These are phyloP conservation scores for Cucurbita moschata DNA, from an alignment of 306 rosid genomes.

Conservation along the genomic window DNA sequence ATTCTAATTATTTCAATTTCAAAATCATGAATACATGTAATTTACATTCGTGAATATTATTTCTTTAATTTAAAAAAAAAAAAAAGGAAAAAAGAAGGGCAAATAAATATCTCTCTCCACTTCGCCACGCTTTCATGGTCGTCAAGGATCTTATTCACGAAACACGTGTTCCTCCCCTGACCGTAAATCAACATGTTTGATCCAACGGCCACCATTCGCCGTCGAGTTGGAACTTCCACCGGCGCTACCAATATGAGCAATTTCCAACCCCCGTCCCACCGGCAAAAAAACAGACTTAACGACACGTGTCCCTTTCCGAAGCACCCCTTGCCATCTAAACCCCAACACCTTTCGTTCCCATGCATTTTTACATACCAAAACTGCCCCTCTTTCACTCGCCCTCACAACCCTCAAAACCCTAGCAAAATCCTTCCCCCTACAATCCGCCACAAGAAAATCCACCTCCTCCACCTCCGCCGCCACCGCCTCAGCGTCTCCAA, in stretches of 20 bases:
- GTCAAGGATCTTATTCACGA: constrained; percentile 17
- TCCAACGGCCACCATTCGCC: constrained; percentile 54
- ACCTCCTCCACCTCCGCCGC: constrained; percentile 19
- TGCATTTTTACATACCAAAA: constrained; percentile 70
- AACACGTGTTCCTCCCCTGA: constrained; percentile 79
- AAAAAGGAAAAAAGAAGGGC: not conserved
- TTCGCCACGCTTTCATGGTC: not conserved
- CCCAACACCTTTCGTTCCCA: constrained; percentile 25
- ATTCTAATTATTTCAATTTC: not conserved
- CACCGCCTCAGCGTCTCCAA: constrained; percentile 30
- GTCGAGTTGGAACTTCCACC: not conserved
- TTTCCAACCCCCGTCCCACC: constrained; percentile 70
- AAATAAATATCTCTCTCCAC: not conserved
- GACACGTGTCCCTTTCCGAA: constrained; percentile 53
- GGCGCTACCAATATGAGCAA: constrained; percentile 62
- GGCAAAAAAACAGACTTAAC: constrained; percentile 67
- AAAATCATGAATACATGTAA: not conserved
- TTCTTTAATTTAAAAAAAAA: not conserved
- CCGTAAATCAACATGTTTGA: constrained; percentile 40
- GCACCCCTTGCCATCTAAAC: constrained; percentile 41
- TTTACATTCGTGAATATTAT: constrained; percentile 10
- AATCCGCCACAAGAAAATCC: constrained; percentile 73
- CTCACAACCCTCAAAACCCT: constrained; percentile 41
- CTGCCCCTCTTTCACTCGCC: constrained; percentile 46
- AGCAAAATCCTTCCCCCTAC: constrained; percentile 38